These are phyloP conservation scores for Macrophomina tecta DNA, from an alignment of 2,329 filamentous ascomycete species.

Conservation along the genomic window DNA sequence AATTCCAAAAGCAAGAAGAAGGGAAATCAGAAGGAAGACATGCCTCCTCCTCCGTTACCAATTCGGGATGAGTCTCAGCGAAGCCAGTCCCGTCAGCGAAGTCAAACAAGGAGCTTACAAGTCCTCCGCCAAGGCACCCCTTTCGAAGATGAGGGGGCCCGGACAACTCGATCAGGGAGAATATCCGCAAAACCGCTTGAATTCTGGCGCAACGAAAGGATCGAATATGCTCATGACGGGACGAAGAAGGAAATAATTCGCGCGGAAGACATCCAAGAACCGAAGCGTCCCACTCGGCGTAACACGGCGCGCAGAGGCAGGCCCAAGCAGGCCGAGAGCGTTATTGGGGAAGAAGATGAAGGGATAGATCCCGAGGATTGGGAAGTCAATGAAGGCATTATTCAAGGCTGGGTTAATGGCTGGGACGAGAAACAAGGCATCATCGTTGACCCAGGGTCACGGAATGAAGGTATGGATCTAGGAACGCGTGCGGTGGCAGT, in stretches of 20 bases:
- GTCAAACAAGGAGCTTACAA: constrained; percentile 40
- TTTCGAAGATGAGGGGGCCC: constrained; percentile 57
- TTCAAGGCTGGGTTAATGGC: constrained; percentile 67
- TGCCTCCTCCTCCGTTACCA: constrained; percentile 5
- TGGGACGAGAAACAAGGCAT: constrained; percentile 56
- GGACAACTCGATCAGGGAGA: constrained; percentile 77
- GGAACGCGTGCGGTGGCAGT: constrained; percentile 30
- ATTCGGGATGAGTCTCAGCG: not conserved
- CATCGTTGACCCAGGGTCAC: constrained; percentile 58
- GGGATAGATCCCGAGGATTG: constrained; percentile 65
- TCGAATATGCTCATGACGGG: constrained; percentile 71
- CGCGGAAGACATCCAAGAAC: constrained; percentile 62
- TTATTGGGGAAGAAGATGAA: constrained; percentile 60
- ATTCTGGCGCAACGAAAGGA: constrained; percentile 85
- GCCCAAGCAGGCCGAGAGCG: constrained; percentile 45
- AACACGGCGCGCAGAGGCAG: constrained; percentile 39
- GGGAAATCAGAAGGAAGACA: constrained; percentile 10
- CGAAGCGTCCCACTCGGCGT: constrained; percentile 46
- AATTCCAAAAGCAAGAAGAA: not conserved
- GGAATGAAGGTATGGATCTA: constrained; percentile 54
- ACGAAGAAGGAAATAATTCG: constrained; percentile 80
- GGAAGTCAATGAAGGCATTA: constrained; percentile 70
- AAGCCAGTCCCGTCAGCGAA: not conserved
- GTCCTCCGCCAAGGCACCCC: constrained; percentile 46
- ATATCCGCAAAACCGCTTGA: constrained; percentile 78